Conservation (phyloP, 2,329 filamentous ascomycete genomes). For the Colletotrichum magnum region DNA sequence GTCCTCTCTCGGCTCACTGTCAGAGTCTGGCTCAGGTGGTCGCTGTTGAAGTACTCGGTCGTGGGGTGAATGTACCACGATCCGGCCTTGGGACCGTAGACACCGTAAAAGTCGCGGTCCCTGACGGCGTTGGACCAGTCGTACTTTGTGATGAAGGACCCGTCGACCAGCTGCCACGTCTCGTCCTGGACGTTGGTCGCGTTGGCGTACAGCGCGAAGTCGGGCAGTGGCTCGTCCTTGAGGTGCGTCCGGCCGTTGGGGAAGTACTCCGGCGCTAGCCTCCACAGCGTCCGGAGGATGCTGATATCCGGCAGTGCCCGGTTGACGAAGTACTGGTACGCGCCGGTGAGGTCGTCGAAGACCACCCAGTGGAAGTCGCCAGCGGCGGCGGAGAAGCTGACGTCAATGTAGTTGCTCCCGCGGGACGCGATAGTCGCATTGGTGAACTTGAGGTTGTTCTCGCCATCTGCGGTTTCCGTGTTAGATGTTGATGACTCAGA, state of each 20-base stretch:
- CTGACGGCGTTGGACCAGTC: conserved; percentile 40
- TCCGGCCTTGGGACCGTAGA: conserved; percentile 33
- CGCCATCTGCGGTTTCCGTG: conserved; percentile 22
- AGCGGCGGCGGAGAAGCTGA: conserved; percentile 35
- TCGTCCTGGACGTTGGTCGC: conserved; percentile 40
- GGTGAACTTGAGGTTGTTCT: conserved; percentile 34
- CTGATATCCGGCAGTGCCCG: conserved; percentile 38
- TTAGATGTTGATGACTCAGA: conserved; percentile 12
- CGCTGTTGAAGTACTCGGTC: conserved; percentile 38
- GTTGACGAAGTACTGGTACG: conserved; percentile 41
- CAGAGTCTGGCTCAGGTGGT: conserved; percentile 37
- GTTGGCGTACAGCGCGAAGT: conserved; percentile 37
- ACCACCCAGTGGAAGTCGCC: conserved; percentile 41
- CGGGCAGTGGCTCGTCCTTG: conserved; percentile 37
- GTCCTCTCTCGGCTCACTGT: not conserved
- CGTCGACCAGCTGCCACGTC: conserved; percentile 38
- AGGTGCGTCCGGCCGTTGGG: conserved; percentile 37
- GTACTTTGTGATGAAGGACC: conserved; percentile 39
- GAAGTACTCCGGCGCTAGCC: conserved; percentile 36
- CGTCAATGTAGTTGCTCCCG: conserved; percentile 36
- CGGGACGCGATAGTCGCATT: conserved; percentile 34
- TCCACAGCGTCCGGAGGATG: conserved; percentile 37
- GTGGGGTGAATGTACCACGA: conserved; percentile 39
- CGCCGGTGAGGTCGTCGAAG: conserved; percentile 37
- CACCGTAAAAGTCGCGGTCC: conserved; percentile 39